phyloP scores from a whole-genome alignment of 768 basidiomycete species.

The Tephrocybe sp. region DNA sequence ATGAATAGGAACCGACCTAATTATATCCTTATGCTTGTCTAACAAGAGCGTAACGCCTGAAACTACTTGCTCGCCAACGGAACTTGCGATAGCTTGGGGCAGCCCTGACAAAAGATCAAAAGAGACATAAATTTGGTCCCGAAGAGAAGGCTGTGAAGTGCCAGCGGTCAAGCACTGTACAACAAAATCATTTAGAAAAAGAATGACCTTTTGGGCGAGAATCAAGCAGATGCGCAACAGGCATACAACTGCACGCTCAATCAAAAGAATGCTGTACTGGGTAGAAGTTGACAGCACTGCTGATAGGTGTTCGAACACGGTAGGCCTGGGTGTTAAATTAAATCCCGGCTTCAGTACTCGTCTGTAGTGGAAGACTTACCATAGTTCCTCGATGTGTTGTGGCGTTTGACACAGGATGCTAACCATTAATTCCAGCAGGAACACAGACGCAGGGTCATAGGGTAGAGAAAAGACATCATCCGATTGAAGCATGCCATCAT shows the following conservation, averaged over 20 bases:
- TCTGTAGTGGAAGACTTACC: constrained; percentile 47
- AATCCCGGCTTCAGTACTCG: neutral
- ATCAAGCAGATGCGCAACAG: constrained; percentile 82
- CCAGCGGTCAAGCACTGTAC: constrained; percentile 6
- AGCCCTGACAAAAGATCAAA: constrained; percentile 86
- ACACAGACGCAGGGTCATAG: constrained; percentile 94
- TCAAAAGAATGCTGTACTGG: constrained; percentile 86
- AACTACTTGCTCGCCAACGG: constrained; percentile 89
- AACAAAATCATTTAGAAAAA: neutral
- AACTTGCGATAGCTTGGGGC: constrained; percentile 69
- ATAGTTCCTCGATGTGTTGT: constrained; percentile 81
- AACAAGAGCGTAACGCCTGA: constrained; percentile 79
- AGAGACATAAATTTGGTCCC: constrained; percentile 93
- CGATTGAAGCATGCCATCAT: constrained; percentile 46
- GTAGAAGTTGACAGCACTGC: constrained; percentile 71
- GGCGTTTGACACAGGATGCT: constrained; percentile 80
- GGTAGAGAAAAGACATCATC: constrained; percentile 59
- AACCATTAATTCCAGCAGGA: constrained; percentile 92
- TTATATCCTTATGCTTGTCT: constrained; percentile 70
- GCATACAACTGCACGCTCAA: constrained; percentile 91
- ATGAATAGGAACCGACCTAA: constrained; percentile 43
- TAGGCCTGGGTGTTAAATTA: constrained; percentile 60
- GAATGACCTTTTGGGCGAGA: constrained; percentile 70
- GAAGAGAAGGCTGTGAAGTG: constrained; percentile 59
- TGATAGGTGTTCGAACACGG: constrained; percentile 91